Evolutionary conservation across 225 moss, liverwort and hornwort species (phyloP).

Genomic region (Pseudisothecium myosuroides): DNA sequence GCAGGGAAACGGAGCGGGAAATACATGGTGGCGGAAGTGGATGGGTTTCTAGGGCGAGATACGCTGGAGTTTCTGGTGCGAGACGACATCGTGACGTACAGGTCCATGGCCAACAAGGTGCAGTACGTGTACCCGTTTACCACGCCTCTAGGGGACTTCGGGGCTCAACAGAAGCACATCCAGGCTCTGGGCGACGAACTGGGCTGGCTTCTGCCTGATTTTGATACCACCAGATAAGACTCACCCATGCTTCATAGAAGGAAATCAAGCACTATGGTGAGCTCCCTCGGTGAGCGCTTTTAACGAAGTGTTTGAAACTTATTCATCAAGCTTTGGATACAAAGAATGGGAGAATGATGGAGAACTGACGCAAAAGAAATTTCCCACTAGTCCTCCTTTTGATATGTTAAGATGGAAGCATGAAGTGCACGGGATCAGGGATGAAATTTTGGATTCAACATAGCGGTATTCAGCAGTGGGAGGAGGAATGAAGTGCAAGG

Average conservation of each 20-base stretch:
- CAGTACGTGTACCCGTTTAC: constrained; percentile 64
- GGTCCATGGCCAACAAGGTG: constrained; percentile 69
- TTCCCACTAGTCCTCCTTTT: neutral
- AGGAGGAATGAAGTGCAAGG: neutral
- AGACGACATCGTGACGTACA: constrained; percentile 54
- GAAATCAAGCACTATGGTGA: neutral
- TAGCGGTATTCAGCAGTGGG: neutral
- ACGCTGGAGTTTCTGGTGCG: constrained; percentile 65
- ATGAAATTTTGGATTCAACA: neutral
- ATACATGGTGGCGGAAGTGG: constrained; percentile 62
- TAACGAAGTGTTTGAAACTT: neutral
- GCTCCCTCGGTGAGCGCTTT: neutral
- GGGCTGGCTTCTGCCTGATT: constrained; percentile 61
- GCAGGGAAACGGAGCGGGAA: constrained; percentile 39
- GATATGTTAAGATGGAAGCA: neutral
- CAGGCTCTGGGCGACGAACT: constrained; percentile 58
- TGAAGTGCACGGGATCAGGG: neutral
- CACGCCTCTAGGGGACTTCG: constrained; percentile 67
- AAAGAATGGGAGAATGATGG: neutral
- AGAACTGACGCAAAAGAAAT: neutral
- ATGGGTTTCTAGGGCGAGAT: constrained; percentile 61
- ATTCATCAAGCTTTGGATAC: neutral
- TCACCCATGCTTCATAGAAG: no score
- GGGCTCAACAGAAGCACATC: constrained; percentile 53
- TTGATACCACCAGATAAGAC: constrained; percentile 25